These are phyloP conservation scores for Coemansia sp. DNA, from an alignment of 192 early-diverging fungal species.

Conservation along the genomic window DNA sequence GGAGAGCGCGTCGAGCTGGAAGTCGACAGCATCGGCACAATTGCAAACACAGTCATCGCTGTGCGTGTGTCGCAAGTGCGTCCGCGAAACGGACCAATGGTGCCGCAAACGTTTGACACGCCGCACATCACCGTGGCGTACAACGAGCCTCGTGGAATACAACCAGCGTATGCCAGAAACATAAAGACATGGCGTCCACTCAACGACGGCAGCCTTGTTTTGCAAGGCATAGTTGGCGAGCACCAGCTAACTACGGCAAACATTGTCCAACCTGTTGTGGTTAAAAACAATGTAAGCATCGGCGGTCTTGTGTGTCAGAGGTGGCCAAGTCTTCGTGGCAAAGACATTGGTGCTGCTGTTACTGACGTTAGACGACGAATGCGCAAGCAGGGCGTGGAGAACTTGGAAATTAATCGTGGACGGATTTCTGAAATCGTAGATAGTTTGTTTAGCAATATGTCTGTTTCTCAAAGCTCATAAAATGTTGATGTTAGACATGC, in stretches of 20 bases:
- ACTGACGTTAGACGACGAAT: slow-evolving; percentile 21
- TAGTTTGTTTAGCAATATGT: slow-evolving; percentile 8
- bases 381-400: slow-evolving; percentile 28
- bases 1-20: slow-evolving; percentile 38
- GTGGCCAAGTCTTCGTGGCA: slow-evolving; percentile 40
- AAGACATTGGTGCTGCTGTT: slow-evolving; percentile 37
- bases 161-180: slow-evolving; percentile 6
- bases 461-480: background rate
- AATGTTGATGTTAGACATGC: background rate
- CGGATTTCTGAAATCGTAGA: slow-evolving; percentile 31
- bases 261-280: slow-evolving; percentile 19
- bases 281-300: slow-evolving; percentile 35
- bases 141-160: slow-evolving; percentile 28
- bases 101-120: background rate
- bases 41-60: slow-evolving; percentile 23
- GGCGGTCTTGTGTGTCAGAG: slow-evolving; percentile 38
- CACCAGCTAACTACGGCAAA: slow-evolving; percentile 28
- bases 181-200: slow-evolving; percentile 40
- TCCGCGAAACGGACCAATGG: background rate
- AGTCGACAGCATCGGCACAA: slow-evolving; percentile 32
- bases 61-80: slow-evolving; percentile 29
- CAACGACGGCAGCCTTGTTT: slow-evolving; percentile 14
- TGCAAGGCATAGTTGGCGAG: slow-evolving; percentile 32
- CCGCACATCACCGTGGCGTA: slow-evolving; percentile 43
- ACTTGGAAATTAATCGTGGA: slow-evolving; percentile 28